Conservation (phyloP, 371 early-diverging fungal species). For the Apophysomyces variabilis region DNA sequence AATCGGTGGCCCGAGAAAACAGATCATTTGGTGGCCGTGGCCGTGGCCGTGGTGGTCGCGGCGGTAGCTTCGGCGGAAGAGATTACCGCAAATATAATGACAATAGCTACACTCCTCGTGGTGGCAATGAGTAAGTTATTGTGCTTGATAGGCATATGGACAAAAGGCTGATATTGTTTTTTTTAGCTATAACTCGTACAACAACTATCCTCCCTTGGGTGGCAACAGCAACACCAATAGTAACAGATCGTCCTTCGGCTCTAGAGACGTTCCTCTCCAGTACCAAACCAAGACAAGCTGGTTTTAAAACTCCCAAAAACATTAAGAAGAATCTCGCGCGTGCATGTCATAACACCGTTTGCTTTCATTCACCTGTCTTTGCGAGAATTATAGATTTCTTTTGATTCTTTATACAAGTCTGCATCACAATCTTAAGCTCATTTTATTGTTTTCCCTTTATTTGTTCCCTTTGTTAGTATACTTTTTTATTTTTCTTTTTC, state of each 20-base stretch:
- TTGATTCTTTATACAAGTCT: conserved; percentile 8
- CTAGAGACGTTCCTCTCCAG: conserved; percentile 35
- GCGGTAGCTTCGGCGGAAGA: conserved; percentile 54
- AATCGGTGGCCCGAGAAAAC: conserved; percentile 48
- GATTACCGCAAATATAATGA: conserved; percentile 44
- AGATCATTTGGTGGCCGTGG: conserved; percentile 67
- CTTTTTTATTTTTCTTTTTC: background rate
- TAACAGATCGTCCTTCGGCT: conserved; percentile 25
- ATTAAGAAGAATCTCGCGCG: background rate
- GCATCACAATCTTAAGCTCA: conserved; percentile 12
- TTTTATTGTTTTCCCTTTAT: conserved; percentile 11
- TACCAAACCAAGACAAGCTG: conserved; percentile 68
- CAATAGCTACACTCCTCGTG: conserved; percentile 20
- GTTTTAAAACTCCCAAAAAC: conserved; percentile 57
- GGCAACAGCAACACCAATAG: conserved; percentile 21
- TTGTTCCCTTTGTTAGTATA: conserved; percentile 9
- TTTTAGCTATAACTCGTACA: conserved; percentile 17
- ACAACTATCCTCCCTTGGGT: conserved; percentile 22
- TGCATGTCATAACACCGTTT: conserved; percentile 10
- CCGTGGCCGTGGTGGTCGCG: conserved; percentile 63
- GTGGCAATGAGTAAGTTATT: conserved; percentile 28
- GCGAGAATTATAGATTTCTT: conserved; percentile 10
- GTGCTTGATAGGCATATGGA: conserved; percentile 10
- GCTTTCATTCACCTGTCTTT: conserved; percentile 6
- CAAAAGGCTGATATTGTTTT: background rate